phyloP scores from a whole-genome alignment of 2,329 filamentous ascomycete species.

The Monosporascus sp. region DNA sequence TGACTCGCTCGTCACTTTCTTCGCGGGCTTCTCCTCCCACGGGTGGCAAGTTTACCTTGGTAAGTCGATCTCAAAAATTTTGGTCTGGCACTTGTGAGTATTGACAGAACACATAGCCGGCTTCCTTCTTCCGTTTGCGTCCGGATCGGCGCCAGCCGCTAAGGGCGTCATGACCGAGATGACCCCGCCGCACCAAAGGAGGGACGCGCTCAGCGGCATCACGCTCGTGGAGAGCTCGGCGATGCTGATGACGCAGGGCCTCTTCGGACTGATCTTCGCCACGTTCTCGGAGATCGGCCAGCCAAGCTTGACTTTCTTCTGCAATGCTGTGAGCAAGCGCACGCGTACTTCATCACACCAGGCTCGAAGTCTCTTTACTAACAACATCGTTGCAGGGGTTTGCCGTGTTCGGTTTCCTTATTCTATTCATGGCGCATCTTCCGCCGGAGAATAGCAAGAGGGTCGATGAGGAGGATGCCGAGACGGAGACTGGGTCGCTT shows the following conservation, averaged over 20 bases:
- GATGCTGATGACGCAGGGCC: constrained; percentile 54
- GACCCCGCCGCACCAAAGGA: constrained; percentile 55
- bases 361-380: constrained; percentile 1
- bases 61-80: constrained; percentile 18
- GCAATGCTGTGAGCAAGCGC: constrained; percentile 51
- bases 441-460: constrained; percentile 38
- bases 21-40: constrained; percentile 55
- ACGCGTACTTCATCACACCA: background rate
- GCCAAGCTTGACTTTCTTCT: constrained; percentile 59
- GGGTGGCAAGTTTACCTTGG: constrained; percentile 65
- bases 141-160: constrained; percentile 62
- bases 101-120: constrained; percentile 38
- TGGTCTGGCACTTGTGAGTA: background rate
- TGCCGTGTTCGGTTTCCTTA: constrained; percentile 44
- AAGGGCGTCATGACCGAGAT: constrained; percentile 71
- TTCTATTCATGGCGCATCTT: constrained; percentile 39
- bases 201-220: constrained; percentile 64
- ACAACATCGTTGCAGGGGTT: constrained; percentile 36
- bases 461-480: constrained; percentile 28
- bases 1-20: constrained; percentile 59
- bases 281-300: constrained; percentile 55
- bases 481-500: constrained; percentile 10
- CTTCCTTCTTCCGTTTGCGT: constrained; percentile 60
- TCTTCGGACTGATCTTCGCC: constrained; percentile 65
- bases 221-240: constrained; percentile 67